Evolutionary conservation across 1,284 basidiomycete species (phyloP).

Genomic region (Anthracocystis panici-leucophaei): DNA sequence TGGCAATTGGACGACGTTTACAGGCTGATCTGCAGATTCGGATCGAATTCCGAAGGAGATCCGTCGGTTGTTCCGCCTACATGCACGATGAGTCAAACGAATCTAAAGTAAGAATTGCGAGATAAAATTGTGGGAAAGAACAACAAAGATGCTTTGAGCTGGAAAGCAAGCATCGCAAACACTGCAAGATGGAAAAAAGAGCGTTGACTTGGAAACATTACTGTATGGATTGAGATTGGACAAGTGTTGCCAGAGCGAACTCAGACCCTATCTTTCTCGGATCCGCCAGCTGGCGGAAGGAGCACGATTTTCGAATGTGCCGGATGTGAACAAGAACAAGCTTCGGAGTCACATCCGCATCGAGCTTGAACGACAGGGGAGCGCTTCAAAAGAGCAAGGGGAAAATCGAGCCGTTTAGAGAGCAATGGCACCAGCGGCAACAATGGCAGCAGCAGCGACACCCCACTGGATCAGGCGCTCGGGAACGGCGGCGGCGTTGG

Average conservation of each 20-base stretch:
- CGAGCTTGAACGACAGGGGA: conserved; percentile 7
- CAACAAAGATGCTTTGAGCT: not conserved
- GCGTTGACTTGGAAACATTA: conserved; percentile 2
- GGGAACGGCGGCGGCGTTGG: conserved; percentile 39
- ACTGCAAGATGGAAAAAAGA: not conserved
- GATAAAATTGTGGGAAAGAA: not conserved
- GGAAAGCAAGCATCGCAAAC: not conserved
- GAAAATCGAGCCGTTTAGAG: conserved; percentile 46
- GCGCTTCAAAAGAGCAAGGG: conserved; percentile 11
- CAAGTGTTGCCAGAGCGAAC: not conserved
- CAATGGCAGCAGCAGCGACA: conserved; percentile 54
- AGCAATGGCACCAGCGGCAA: conserved; percentile 62
- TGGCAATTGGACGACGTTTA: not conserved
- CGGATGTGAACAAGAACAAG: not conserved
- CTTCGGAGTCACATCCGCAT: not conserved
- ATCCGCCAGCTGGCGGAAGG: not conserved
- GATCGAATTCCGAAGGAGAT: not conserved
- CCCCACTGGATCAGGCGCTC: conserved; percentile 41
- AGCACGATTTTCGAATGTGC: not conserved
- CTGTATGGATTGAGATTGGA: not conserved
- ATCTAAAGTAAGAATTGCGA: conserved; percentile 21
- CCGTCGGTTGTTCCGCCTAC: not conserved
- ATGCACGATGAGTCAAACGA: conserved; percentile 1
- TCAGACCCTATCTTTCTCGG: not conserved
- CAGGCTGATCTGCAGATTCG: not conserved